Evolutionary conservation across 75 land plant species (phyloP).

Genomic region (Picea glauca): DNA sequence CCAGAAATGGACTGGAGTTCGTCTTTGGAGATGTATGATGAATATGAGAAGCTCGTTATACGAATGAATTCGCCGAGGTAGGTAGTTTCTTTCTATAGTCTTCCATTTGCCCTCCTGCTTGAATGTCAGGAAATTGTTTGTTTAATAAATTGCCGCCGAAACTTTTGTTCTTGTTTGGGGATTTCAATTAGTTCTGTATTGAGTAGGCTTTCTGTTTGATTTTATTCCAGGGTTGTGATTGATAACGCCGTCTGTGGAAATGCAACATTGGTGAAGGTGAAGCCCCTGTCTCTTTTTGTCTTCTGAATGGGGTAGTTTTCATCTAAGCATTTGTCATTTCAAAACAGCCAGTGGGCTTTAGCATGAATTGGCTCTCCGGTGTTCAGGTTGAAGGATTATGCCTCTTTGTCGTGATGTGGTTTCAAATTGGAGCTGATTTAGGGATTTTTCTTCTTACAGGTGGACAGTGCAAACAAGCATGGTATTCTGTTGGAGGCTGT

Average conservation of each 20-base stretch:
- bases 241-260: conserved; percentile 53
- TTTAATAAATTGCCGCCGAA: too few species aligned
- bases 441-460: conserved; percentile 22
- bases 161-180: neutral
- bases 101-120: neutral
- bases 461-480: conserved; percentile 67
- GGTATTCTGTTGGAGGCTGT: conserved; percentile 73
- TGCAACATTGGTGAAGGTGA: conserved; percentile 59
- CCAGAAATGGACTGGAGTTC: conserved; percentile 21
- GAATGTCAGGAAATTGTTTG: too few species aligned
- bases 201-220: neutral
- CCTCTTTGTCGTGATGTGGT: too few species aligned
- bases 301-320: neutral
- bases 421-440: neutral
- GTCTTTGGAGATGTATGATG: conserved; percentile 19
- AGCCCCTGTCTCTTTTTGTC: too few species aligned
- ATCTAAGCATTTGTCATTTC: neutral
- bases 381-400: too few species aligned
- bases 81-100: neutral
- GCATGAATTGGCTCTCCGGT: neutral
- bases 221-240: conserved; percentile 48
- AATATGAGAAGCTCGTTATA: conserved; percentile 46
- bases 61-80: conserved; percentile 57
- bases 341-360: neutral
- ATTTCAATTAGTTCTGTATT: neutral